Evolutionary conservation across 805 yeast species (phyloP).

Genomic region (Candida koratica): DNA sequence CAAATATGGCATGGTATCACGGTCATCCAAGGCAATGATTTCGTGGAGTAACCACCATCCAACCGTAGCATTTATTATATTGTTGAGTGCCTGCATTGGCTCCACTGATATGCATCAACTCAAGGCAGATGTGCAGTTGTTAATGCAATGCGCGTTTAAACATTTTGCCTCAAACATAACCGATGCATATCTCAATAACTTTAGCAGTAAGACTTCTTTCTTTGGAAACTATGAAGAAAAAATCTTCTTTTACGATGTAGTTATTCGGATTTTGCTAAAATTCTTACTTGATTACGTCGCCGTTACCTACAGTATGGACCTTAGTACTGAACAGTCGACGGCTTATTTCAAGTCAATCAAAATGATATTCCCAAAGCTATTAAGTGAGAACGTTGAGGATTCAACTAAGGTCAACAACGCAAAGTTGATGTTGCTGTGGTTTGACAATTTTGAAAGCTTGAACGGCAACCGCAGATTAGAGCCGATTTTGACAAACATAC

Average conservation of each 20-base stretch:
- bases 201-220: not conserved
- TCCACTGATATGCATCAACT: conserved; percentile 16
- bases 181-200: conserved; percentile 1
- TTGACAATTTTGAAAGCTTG: conserved; percentile 1
- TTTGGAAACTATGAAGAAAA: conserved; percentile 14
- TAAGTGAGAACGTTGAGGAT: conserved; percentile 5
- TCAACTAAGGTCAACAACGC: not conserved
- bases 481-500: conserved; percentile 9
- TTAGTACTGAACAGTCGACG: conserved; percentile 9
- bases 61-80: conserved; percentile 22
- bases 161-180: conserved; percentile 5
- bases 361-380: conserved; percentile 19
- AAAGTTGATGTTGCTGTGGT: conserved; percentile 4
- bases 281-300: conserved; percentile 19
- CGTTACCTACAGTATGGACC: conserved; percentile 14
- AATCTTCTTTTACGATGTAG: conserved; percentile 13
- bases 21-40: conserved; percentile 16
- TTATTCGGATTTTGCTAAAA: conserved; percentile 23
- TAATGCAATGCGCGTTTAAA: conserved; percentile 18
- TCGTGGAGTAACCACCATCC: conserved; percentile 22
- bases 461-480: conserved; percentile 1
- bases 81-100: conserved; percentile 22
- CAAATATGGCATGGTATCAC: conserved; percentile 9
- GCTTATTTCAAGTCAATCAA: conserved; percentile 19
- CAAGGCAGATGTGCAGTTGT: conserved; percentile 20